Base-by-base conservation (phyloP, 305 asterid species). In the Fraxinus sp. region DNA sequence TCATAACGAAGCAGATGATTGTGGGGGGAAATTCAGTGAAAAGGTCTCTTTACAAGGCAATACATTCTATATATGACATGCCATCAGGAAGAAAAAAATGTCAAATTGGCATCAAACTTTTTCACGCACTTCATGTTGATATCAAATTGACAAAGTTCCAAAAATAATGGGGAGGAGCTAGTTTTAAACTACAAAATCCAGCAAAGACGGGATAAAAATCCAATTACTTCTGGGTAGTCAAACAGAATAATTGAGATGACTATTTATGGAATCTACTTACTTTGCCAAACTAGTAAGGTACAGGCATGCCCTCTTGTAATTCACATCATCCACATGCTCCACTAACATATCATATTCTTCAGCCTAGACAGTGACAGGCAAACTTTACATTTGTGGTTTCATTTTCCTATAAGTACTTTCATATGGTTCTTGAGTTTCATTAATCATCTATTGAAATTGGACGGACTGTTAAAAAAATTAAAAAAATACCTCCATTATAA, bases 271-370 rank as follows among this genome's bases (percentile, higher is more conserved):
- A 77, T 66, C 71, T 14, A 85, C 98, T 88, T 86, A 96, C 99
- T 92, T 94, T 6, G 97, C 97, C 37, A 94, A 89, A 85, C 98
- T 93, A 24, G 94, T 91, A 73, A 96, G 95, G 81, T 96, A 96
- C n/a, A 91, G 89, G 89, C 99, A 92, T 52, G 99, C 94, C 88
- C 99, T 86, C 77, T 84, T 90, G 83, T 89, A 87, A 88, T 93
- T 96, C 81, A 95, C 85, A 66, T 78, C 85, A 84, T 94, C 98
- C 41, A 90, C 93, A 76, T 96, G 95, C 80, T 92, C 93, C 78
- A 91, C 86, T 73, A 96, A 89, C 59, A 90, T 91, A 88, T 94
- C 98, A 82, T 93, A 98, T 83, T 95, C 95, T 86, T 95, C 98
- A 82, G 94, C 97, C 99, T 95, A 89, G 79, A 88, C 24, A 66